Conservation (phyloP, 176 grass and related monocot species). For the Dactylis glomerata region DNA sequence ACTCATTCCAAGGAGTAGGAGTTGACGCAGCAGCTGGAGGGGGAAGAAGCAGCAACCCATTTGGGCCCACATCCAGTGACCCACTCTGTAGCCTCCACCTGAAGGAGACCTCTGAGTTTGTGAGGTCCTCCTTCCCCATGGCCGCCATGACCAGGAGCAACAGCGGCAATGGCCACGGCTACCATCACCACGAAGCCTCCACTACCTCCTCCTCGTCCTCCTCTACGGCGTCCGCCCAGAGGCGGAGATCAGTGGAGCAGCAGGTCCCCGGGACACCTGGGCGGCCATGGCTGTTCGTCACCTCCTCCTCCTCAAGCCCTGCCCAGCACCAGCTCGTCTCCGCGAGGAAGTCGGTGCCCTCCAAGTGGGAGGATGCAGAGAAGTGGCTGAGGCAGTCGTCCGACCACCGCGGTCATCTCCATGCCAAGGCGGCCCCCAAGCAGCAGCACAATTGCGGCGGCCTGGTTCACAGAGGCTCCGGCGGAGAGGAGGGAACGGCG, state of each 20-base stretch:
- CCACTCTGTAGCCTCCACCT: constrained; percentile 52
- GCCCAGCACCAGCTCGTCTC: constrained; percentile 46
- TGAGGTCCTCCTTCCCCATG: constrained; percentile 54
- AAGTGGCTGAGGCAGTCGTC: constrained; percentile 83
- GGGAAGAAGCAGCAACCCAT: constrained; percentile 34
- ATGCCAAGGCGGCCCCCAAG: constrained; percentile 35
- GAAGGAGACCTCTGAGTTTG: constrained; percentile 64
- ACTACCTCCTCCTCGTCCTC: constrained; percentile 27
- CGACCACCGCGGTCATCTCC: constrained; percentile 12
- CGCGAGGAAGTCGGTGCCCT: constrained; percentile 58
- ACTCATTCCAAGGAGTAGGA: constrained; percentile 51
- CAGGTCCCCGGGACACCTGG: constrained; percentile 50
- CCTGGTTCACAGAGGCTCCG: constrained; percentile 22
- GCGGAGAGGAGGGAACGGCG: constrained; percentile 22
- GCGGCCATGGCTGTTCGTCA: constrained; percentile 52
- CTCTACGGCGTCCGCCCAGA: constrained; percentile 44
- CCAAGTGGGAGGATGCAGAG: constrained; percentile 99
- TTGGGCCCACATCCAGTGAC: constrained; percentile 53
- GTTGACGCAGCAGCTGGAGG: constrained; percentile 2
- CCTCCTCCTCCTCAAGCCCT: constrained; percentile 40
- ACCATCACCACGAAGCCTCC: constrained; percentile 27
- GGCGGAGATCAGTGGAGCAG: constrained; percentile 36
- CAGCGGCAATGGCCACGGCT: constrained; percentile 37
- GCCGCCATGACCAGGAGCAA: constrained; percentile 43
- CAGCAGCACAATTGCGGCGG: constrained; percentile 22